Percentiles rank a stretch among this genome's conserved stretches.
Evolutionary conservation across 2,329 filamentous ascomycete species (phyloP).

Genomic region (Capronia epimyces): DNA sequence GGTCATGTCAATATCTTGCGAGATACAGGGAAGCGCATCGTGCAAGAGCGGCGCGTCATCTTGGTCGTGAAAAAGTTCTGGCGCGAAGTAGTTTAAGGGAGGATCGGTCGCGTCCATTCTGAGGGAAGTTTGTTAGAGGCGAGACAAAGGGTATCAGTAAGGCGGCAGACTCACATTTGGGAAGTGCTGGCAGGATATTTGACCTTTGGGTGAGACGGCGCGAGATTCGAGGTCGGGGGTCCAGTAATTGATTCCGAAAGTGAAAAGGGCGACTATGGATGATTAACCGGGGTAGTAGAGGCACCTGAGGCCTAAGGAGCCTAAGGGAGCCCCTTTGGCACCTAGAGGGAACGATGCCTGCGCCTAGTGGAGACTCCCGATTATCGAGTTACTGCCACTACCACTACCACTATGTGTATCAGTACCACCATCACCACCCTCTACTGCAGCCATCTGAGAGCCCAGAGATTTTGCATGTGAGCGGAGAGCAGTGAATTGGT

Average conservation of each 20-base stretch:
- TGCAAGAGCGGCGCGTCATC: slow-evolving; percentile 17
- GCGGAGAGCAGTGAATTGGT: too few species aligned
- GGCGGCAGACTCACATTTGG: neutral
- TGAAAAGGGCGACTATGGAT: neutral
- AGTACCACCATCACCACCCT: too few species aligned
- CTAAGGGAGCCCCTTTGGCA: too few species aligned
- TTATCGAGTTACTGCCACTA: neutral
- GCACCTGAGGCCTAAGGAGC: too few species aligned
- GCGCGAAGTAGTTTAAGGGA: slow-evolving; percentile 20
- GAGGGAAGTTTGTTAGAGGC: slow-evolving; percentile 1
- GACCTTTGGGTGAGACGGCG: neutral
- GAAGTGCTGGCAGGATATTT: neutral
- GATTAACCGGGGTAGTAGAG: neutral
- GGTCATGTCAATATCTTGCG: slow-evolving; percentile 16
- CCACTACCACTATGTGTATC: too few species aligned
- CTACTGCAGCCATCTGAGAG: too few species aligned
- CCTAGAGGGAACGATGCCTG: neutral
- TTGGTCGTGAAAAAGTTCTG: slow-evolving; percentile 25
- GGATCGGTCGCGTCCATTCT: slow-evolving; percentile 18
- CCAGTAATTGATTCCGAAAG: neutral
- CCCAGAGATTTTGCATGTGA: too few species aligned
- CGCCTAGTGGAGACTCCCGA: neutral
- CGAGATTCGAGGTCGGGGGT: neutral
- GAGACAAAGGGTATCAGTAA: neutral
- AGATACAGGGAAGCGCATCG: slow-evolving; percentile 10